A percentile compares a stretch with the other conserved stretches of the same genome.
Evolutionary conservation across 2,329 filamentous ascomycete species (phyloP).

Genomic region (Clonostachys sp.): DNA sequence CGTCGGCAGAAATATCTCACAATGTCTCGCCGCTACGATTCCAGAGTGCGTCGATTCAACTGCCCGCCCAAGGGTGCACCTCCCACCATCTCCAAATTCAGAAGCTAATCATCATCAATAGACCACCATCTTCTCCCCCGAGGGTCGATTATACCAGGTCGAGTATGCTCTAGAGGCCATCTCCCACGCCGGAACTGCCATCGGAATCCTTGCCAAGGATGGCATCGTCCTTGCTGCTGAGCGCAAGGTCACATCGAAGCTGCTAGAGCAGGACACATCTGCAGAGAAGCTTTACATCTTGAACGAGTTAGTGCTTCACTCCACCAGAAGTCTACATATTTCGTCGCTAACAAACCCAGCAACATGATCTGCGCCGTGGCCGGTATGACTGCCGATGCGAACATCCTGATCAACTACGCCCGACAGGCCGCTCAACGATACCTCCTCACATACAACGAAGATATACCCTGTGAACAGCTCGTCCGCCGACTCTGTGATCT

Average conservation of each 20-base stretch:
- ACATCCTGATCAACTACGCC: conserved; percentile 99
- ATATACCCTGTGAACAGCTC: conserved; percentile 98
- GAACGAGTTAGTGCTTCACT: conserved; percentile 71
- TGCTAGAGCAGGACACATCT: conserved; percentile 98
- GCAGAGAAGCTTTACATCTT: conserved; percentile 99
- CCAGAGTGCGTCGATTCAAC: conserved; percentile 63
- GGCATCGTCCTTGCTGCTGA: conserved; percentile 97
- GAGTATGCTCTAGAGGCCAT: conserved; percentile 99
- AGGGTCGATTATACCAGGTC: conserved; percentile 97
- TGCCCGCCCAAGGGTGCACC: conserved; percentile 5
- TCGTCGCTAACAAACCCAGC: conserved; percentile 41
- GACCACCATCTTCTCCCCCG: conserved; percentile 99
- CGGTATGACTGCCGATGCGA: conserved; percentile 98
- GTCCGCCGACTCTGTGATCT: conserved; percentile 94
- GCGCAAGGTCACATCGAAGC: conserved; percentile 98
- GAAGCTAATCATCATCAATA: conserved; percentile 28
- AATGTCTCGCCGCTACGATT: conserved; percentile 98
- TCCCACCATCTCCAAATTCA: background rate
- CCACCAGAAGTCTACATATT: background rate
- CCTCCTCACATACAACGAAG: conserved; percentile 98
- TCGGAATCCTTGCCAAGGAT: conserved; percentile 96
- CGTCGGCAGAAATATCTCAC: conserved; percentile 17
- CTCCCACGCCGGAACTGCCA: conserved; percentile 93
- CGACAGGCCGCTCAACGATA: conserved; percentile 95
- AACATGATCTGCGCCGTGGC: conserved; percentile 99